Evolutionary conservation across 2,329 filamentous ascomycete genomes (phyloP).

Genomic region (Aspergillus caelatus): DNA sequence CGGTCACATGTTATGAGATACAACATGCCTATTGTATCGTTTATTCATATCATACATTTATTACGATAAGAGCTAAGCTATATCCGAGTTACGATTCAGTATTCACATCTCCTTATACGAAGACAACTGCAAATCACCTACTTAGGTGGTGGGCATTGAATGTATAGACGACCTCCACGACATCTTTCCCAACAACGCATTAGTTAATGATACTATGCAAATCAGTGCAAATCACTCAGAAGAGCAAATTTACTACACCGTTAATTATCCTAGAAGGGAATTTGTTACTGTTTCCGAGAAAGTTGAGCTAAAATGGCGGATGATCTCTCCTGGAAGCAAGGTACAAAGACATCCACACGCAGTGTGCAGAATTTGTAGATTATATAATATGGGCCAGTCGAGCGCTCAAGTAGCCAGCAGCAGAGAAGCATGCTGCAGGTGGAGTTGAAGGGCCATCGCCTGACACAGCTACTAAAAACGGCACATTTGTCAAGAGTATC

Average conservation of each 20-base stretch:
- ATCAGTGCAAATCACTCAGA: background rate
- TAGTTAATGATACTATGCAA: no score
- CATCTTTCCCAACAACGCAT: background rate
- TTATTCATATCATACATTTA: background rate
- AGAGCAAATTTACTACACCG: background rate
- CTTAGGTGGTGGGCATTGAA: background rate
- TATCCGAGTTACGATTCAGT: background rate
- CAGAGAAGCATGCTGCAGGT: background rate
- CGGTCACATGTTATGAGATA: background rate
- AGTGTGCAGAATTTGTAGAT: background rate
- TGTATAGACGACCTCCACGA: background rate
- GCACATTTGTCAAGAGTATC: background rate
- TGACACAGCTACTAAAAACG: background rate
- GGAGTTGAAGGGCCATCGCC: background rate
- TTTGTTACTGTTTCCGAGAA: background rate
- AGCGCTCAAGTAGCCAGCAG: background rate
- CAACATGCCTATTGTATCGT: background rate
- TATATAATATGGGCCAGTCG: conserved; percentile 1
- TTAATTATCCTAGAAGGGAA: background rate
- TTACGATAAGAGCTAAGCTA: background rate
- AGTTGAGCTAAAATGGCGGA: background rate
- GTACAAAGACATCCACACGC: background rate
- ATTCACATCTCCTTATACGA: background rate
- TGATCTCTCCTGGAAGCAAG: background rate
- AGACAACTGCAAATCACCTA: background rate